Base-by-base conservation (phyloP, 306 rosid genomes). In the Rosa lucieae region DNA sequence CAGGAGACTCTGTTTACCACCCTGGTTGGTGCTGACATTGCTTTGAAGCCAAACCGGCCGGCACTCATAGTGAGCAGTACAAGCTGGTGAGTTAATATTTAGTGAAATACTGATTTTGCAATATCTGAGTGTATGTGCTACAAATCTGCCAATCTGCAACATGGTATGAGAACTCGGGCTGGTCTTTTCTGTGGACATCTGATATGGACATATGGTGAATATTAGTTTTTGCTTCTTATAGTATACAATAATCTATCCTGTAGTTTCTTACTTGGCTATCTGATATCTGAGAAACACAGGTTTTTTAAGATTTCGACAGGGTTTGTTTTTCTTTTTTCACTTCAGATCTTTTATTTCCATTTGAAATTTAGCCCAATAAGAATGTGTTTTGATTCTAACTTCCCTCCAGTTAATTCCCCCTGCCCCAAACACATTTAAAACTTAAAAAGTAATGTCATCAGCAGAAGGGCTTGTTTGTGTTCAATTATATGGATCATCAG, bases 41-140 rank as follows among this genome's bases (percentile, higher is more conserved):
- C 81, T 74, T 83, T 77, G 84, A 95, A 90, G 83, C 88, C 88
- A 83, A 89, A 86, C 85, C 84, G 97, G 55, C 94, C 99, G 13
- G 96, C 98, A 66, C 90, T 95, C 79, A 88, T 95, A 71, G 96
- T 95, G 77, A 95, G 99, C 94, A 93, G 99, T 78, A 95, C 99
- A 8, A 95, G 99, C 88, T 95, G 99, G 99, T 93, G 66, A 80
- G 91, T 72, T 74, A 48, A 49, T 74, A 72, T 44, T 70, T 61
- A 46, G 2, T 66, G 40, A 51, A 80, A 72, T 77, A 47, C 48
- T 37, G 35, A 12, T 37, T 35, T 12, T 21, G 21, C 21, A 14
- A 18, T 59, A 17, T 21, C 13, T 8, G 51, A 15, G 8, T 11
- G 29, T 63, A 39, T 62, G 21, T 48, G 5, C 72, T 32, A 4